Evolutionary conservation across 345 rosid species (phyloP).

Genomic region (Eucalyptus viminalis): DNA sequence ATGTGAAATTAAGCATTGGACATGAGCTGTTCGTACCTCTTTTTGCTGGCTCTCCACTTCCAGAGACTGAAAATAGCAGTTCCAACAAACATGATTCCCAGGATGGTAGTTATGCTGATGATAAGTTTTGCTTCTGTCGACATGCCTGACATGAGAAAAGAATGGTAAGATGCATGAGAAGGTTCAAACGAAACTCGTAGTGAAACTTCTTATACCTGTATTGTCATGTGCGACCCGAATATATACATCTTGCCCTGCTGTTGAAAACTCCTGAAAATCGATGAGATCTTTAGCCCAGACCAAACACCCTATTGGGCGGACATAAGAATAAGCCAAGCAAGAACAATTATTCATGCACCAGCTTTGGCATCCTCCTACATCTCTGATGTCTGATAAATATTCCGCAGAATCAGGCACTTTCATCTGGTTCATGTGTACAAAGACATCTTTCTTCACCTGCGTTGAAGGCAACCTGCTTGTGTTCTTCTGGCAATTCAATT

Average conservation of each 20-base stretch:
- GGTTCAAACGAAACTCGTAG: too few species aligned
- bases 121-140: neutral
- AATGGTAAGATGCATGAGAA: neutral
- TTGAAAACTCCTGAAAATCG: neutral
- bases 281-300: neutral
- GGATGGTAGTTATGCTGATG: neutral
- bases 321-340: neutral
- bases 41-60: neutral
- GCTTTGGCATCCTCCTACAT: neutral
- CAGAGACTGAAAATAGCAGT: neutral
- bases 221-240: neutral
- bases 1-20: too few species aligned
- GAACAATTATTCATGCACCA: conserved; percentile 16
- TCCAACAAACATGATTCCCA: neutral
- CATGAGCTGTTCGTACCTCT: too few species aligned
- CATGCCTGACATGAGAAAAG: neutral
- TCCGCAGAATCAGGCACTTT: neutral
- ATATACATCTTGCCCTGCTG: neutral
- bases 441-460: neutral
- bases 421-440: neutral
- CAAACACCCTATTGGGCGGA: neutral
- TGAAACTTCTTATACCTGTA: neutral
- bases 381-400: neutral
- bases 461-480: neutral
- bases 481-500: neutral